Evolutionary conservation across 1,139 yeast genomes (phyloP).

Genomic region (Geotrichum histeridarum): DNA sequence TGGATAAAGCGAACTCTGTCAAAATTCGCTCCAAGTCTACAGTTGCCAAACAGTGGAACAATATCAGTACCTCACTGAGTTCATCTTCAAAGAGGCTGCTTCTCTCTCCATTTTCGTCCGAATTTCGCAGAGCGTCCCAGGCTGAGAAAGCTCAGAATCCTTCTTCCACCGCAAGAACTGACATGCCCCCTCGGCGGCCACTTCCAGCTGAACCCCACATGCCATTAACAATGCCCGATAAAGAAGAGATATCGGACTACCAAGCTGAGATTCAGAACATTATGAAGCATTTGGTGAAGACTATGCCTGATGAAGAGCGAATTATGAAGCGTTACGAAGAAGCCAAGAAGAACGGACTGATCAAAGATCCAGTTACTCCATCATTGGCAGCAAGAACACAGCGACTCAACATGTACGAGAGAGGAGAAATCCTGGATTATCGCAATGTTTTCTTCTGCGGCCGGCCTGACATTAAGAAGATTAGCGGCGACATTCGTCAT

Average conservation of each 20-base stretch:
- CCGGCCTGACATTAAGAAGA: conserved; percentile 28
- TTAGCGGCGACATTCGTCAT: conserved; percentile 43
- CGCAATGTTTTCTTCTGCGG: conserved; percentile 43
- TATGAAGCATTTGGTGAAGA: conserved; percentile 24
- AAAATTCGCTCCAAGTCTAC: conserved; percentile 16
- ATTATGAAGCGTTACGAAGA: conserved; percentile 16
- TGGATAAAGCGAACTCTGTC: neutral
- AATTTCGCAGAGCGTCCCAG: neutral
- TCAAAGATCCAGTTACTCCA: conserved; percentile 27
- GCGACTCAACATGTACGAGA: conserved; percentile 45
- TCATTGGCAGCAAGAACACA: conserved; percentile 27
- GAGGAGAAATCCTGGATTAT: conserved; percentile 47
- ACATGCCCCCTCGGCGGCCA: neutral
- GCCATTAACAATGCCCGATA: neutral
- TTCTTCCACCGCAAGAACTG: neutral
- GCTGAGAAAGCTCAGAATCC: neutral
- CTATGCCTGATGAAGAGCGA: conserved; percentile 23
- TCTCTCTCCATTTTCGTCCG: conserved; percentile 16
- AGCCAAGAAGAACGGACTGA: conserved; percentile 11
- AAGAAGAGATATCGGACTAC: conserved; percentile 8
- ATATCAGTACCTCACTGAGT: conserved; percentile 9
- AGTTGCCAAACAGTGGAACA: conserved; percentile 18
- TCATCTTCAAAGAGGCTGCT: conserved; percentile 13
- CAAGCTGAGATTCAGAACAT: conserved; percentile 22
- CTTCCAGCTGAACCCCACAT: neutral